Percentiles rank a stretch among this genome's conserved stretches.
Evolutionary conservation across 2,329 filamentous ascomycete species (phyloP).

Genomic region (Xylaria sp.): DNA sequence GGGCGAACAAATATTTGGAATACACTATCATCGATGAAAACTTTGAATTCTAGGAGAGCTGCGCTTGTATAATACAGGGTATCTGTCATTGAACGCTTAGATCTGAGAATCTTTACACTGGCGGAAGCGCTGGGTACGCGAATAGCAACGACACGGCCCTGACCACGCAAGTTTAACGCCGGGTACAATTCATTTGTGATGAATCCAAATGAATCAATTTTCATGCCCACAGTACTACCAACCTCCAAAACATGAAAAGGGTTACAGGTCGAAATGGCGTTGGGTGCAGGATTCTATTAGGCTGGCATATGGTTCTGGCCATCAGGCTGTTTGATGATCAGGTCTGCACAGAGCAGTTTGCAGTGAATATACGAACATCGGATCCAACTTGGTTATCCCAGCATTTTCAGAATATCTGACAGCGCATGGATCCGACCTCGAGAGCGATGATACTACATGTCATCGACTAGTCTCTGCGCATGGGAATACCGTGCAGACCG

Average conservation of each 20-base stretch:
- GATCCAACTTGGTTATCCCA: constrained; percentile 14
- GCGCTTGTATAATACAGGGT: background rate
- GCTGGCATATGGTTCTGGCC: constrained; percentile 4
- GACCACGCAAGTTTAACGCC: background rate
- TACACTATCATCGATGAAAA: background rate
- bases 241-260: background rate
- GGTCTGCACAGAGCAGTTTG: background rate
- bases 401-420: constrained; percentile 13
- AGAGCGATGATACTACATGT: constrained; percentile 8
- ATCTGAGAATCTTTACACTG: background rate
- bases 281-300: background rate
- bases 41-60: too few species aligned
- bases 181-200: background rate
- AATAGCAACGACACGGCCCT: background rate
- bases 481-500: constrained; percentile 1
- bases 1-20: background rate
- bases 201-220: background rate
- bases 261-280: background rate
- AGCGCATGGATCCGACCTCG: background rate
- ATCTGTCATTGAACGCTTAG: background rate
- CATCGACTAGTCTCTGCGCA: constrained; percentile 1
- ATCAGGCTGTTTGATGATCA: constrained; percentile 7
- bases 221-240: background rate
- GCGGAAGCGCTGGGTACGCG: background rate
- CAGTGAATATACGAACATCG: constrained; percentile 8